phyloP scores from a whole-genome alignment of 495 filamentous ascomycete genomes.

The Penicillium ucsense region DNA sequence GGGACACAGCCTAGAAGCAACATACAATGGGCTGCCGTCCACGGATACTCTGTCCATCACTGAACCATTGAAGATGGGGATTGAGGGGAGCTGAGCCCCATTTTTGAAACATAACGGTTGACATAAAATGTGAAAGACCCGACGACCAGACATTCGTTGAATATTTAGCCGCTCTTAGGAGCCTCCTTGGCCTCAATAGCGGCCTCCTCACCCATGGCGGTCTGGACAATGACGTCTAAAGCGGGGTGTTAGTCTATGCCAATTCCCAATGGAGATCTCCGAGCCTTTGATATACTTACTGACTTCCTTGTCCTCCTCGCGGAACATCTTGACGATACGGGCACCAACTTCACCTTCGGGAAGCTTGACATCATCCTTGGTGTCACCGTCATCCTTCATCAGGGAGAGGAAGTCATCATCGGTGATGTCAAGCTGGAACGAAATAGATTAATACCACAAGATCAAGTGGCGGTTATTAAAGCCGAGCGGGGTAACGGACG shows the following conservation, averaged over 20 bases:
- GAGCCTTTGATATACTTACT: conserved; percentile 50
- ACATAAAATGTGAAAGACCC: conserved; percentile 23
- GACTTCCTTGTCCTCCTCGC: conserved; percentile 64
- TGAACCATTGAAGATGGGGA: conserved; percentile 23
- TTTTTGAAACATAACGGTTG: conserved; percentile 24
- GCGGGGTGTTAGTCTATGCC: conserved; percentile 2
- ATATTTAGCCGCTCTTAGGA: conserved; percentile 18
- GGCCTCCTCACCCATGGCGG: conserved; percentile 91
- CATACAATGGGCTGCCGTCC: conserved; percentile 15
- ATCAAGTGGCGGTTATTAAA: not conserved
- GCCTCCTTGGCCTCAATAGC: conserved; percentile 93
- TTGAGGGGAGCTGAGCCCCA: conserved; percentile 15
- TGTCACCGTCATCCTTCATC: conserved; percentile 68
- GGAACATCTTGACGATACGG: conserved; percentile 67
- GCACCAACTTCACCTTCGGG: conserved; percentile 83
- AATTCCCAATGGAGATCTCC: too few species aligned
- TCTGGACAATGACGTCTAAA: conserved; percentile 79
- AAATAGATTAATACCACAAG: not conserved
- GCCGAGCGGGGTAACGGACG: not conserved
- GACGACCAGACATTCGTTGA: conserved; percentile 20
- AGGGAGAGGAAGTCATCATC: conserved; percentile 90
- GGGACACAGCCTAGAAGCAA: conserved; percentile 14
- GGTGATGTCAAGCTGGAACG: conserved; percentile 63
- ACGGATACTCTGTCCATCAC: conserved; percentile 23
- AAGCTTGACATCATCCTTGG: conserved; percentile 90